phyloP scores from a whole-genome alignment of 1,284 basidiomycete genomes.

The Trametes hirsuta region DNA sequence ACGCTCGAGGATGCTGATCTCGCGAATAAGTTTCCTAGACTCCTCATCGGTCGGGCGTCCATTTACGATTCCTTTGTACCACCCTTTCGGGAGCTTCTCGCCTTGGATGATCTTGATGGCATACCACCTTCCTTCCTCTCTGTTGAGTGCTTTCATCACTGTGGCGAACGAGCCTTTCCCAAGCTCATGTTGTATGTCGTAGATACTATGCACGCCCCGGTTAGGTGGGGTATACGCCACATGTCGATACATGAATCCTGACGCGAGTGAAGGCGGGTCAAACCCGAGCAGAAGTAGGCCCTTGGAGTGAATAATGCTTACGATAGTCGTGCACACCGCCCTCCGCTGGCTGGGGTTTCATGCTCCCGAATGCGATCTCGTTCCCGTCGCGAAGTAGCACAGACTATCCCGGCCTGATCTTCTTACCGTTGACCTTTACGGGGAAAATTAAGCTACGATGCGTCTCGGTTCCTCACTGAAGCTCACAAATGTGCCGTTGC shows the following conservation, averaged over 20 bases:
- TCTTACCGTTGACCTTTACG: constrained; percentile 70
- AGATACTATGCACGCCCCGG: constrained; percentile 58
- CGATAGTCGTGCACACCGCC: constrained; percentile 60
- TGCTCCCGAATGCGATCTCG: constrained; percentile 78
- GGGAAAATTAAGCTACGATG: neutral
- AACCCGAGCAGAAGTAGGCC: neutral
- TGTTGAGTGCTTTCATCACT: constrained; percentile 70
- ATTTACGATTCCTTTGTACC: neutral
- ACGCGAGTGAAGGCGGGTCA: neutral
- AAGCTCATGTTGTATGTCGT: constrained; percentile 68
- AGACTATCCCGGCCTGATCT: constrained; percentile 57
- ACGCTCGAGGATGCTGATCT: constrained; percentile 78
- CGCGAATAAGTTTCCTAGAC: constrained; percentile 33
- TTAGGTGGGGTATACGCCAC: constrained; percentile 48
- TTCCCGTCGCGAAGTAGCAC: constrained; percentile 76
- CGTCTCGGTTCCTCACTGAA: neutral
- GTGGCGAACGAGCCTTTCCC: constrained; percentile 82
- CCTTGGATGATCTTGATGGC: constrained; percentile 77
- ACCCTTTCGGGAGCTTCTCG: constrained; percentile 35
- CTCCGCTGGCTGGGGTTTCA: constrained; percentile 42
- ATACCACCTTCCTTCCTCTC: constrained; percentile 58
- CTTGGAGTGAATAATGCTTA: constrained; percentile 34
- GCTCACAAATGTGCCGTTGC: constrained; percentile 84
- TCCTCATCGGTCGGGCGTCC: neutral
- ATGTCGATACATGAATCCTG: constrained; percentile 55